Evolutionary conservation across 495 filamentous ascomycete genomes (phyloP).

Genomic region (Neurospora sp.): DNA sequence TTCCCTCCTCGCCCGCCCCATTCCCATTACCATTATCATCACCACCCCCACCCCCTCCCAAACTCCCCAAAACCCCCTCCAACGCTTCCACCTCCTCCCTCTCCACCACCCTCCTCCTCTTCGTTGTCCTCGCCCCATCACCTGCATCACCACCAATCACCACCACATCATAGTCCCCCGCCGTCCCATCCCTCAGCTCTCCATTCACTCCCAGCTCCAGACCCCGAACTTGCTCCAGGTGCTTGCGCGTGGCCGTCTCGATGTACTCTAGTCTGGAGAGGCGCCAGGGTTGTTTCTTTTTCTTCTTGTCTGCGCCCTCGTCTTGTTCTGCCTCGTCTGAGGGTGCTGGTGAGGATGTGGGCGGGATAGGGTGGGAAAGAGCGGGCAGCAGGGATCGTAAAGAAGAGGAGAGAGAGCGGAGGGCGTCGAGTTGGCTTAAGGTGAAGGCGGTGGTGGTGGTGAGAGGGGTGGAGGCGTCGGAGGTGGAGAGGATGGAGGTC

Average conservation of each 20-base stretch:
- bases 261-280: constrained; percentile 64
- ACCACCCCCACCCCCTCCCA: constrained; percentile 19
- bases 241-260: constrained; percentile 52
- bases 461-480: constrained; percentile 40
- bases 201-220: constrained; percentile 46
- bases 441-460: constrained; percentile 57
- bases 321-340: neutral
- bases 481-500: constrained; percentile 29
- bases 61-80: constrained; percentile 34
- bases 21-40: no score
- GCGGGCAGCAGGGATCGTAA: constrained; percentile 51
- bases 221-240: constrained; percentile 45
- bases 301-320: constrained; percentile 15
- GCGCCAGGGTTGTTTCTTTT: constrained; percentile 38
- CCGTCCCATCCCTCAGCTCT: constrained; percentile 40
- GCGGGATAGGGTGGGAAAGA: constrained; percentile 32
- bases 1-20: no score
- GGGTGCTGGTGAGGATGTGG: neutral
- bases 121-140: constrained; percentile 23
- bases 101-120: constrained; percentile 23
- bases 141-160: constrained; percentile 38
- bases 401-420: constrained; percentile 54
- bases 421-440: constrained; percentile 55
- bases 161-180: constrained; percentile 30
- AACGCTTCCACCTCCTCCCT: constrained; percentile 43